These are phyloP conservation scores for Neurospora sp. DNA, from an alignment of 495 filamentous ascomycete species.

Conservation along the genomic window DNA sequence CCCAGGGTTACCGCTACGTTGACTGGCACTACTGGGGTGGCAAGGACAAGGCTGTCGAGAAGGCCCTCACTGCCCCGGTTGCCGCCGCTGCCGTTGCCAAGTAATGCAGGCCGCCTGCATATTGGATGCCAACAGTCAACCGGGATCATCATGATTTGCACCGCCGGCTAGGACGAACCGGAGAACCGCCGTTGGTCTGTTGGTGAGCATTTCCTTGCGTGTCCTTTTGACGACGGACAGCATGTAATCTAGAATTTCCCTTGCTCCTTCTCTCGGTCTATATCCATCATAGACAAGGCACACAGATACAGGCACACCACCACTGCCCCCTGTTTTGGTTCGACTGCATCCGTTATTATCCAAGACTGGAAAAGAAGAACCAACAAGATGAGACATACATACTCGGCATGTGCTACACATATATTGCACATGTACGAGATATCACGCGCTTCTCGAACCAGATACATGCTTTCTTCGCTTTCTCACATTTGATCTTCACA, in stretches of 20 bases:
- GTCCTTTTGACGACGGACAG: neutral
- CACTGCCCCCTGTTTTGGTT: neutral
- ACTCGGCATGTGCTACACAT: neutral
- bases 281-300: neutral
- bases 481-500: neutral
- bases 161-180: neutral
- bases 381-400: neutral
- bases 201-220: neutral
- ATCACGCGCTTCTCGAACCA: neutral
- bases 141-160: neutral
- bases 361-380: neutral
- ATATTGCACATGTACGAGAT: neutral
- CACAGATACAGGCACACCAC: neutral
- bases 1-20: conserved; percentile 68
- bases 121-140: neutral
- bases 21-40: conserved; percentile 44
- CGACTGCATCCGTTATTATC: neutral
- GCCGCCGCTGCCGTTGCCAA: neutral
- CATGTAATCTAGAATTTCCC: neutral
- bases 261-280: neutral
- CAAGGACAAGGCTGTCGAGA: conserved; percentile 20
- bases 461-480: neutral
- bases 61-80: neutral
- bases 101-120: neutral
- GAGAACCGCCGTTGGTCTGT: neutral